Evolutionary conservation across 2,329 filamentous ascomycete genomes (phyloP).

Genomic region (Xylariaceae sp.): DNA sequence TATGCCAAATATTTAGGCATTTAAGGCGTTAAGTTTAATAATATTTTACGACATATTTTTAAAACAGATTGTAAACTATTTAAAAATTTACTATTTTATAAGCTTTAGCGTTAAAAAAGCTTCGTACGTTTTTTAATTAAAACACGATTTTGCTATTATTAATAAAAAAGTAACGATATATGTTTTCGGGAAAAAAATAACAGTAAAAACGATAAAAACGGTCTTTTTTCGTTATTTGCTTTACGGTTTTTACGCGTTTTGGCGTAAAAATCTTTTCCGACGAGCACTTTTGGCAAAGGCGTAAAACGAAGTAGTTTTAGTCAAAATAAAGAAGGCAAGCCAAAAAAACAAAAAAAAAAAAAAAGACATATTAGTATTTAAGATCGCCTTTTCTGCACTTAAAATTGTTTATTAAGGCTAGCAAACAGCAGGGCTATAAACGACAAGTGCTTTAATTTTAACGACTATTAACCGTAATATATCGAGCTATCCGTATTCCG

Average conservation of each 20-base stretch:
- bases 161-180: constrained; percentile 2
- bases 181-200: constrained; percentile 1
- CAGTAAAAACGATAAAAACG: constrained; percentile 4
- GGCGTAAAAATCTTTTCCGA: background rate
- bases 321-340: background rate
- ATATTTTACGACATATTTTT: constrained; percentile 15
- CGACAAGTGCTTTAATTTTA: too few species aligned
- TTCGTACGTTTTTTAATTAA: constrained; percentile 31
- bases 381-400: constrained; percentile 19
- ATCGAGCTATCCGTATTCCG: constrained; percentile 28
- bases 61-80: constrained; percentile 10
- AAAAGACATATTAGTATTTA: background rate
- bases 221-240: constrained; percentile 8
- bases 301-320: background rate
- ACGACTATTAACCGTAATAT: constrained; percentile 25
- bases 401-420: constrained; percentile 41
- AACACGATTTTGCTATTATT: constrained; percentile 27
- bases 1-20: constrained; percentile 27
- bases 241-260: background rate
- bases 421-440: constrained; percentile 44
- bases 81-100: constrained; percentile 8
- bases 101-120: constrained; percentile 25
- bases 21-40: constrained; percentile 33
- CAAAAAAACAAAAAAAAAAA: constrained; percentile 4
- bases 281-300: background rate